Base-by-base conservation (phyloP, 768 basidiomycete genomes). In the Hydnum rufescens region DNA sequence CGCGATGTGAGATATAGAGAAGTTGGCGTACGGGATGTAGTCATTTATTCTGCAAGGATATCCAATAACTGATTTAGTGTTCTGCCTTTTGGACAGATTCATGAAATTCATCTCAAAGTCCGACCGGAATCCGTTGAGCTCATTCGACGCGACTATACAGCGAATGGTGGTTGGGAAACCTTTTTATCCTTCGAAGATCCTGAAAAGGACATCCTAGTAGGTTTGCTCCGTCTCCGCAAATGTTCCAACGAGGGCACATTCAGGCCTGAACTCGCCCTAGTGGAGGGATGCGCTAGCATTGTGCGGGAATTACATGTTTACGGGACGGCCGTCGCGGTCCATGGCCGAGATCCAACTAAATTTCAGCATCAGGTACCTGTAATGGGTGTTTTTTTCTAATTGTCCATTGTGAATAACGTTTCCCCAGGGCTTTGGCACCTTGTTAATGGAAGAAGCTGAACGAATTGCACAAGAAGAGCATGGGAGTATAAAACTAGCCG, bases 121-220 rank as follows among this genome's bases (percentile, higher is more conserved):
- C 78, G 90, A 22, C 92, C 92, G 54, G 86, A 93, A 64, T 82
- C 86, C 16, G 84, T 95, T 50, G 95, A 99, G 65, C 78, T 99
- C 3, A 77, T 99, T 31, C 76, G 95, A 54, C 74, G 95, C 36
- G 95, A 99, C 64, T 99, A 99, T 64, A 70, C 83, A 2, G 95
- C 95, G 29, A 99, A 97, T 62, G 93, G 92, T 4, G 92, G 95
- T 44, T 99, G 95, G 95, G 95, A 99, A 68, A 97, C 95, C 1
- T 99, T 99, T 75, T 68, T 99, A 3, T 93, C 92, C 28, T 99
- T 97, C 63, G 95, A 99, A 67, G 95, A 99, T 64, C 93, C 95
- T 4, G 89, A 90, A 65, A 78, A 77, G 51, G 95, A 99, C 61
- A 97, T 99, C 64, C 77, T 99, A 43, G 78, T 99, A 55, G 95